Base-by-base conservation (phyloP, 106 monocot species). In the Acorus calamus region DNA sequence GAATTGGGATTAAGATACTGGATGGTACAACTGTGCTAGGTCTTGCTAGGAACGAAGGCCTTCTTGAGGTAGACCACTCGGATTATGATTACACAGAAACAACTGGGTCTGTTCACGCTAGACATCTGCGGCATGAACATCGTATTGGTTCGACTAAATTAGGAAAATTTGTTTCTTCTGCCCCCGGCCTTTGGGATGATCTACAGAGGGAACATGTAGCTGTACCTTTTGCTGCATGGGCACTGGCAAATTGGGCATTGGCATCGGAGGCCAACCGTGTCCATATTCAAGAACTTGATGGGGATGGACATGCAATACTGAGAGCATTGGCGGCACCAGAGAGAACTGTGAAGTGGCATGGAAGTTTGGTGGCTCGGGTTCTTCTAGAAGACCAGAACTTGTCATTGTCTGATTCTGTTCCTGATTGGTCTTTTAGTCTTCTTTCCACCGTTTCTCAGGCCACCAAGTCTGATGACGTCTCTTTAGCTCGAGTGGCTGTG, bases 211-310 rank as follows among this genome's bases (percentile, higher is more conserved):
- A 98, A 67, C 83, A 98, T 74, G 77, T 98, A 53, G 92, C 98
- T 69, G 83, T 98, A 59, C 98, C 98, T 63, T 98, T 98, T 88
- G 98, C 98, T 79, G 84, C 87, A 66, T 98, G 98, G 98, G 98
- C 98, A 76, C 53, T 98, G 57, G 98, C 98, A 57, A 98, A 92
- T 63, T 98, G 98, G 98, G 88, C 98, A 60, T 55, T 81, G 48
- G 85, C 98, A 75, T 98, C 98, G 52, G 79, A 83, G 46, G 10
- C 52, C 65, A 98, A 98, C 66, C 76, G 98, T 46, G 80, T 75
- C 9, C 76, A 68, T 56, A 92, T 98, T 75, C 87, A 88, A 74
- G 98, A 98, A 64, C 83, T 98, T 73, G 98, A 98, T 77, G 69
- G 69, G 61, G 88, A 98, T 73, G 98, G 98, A 5, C 68, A 80